Evolutionary conservation across 2,329 filamentous ascomycete species (phyloP).

Genomic region (Venturiaceae sp.): DNA sequence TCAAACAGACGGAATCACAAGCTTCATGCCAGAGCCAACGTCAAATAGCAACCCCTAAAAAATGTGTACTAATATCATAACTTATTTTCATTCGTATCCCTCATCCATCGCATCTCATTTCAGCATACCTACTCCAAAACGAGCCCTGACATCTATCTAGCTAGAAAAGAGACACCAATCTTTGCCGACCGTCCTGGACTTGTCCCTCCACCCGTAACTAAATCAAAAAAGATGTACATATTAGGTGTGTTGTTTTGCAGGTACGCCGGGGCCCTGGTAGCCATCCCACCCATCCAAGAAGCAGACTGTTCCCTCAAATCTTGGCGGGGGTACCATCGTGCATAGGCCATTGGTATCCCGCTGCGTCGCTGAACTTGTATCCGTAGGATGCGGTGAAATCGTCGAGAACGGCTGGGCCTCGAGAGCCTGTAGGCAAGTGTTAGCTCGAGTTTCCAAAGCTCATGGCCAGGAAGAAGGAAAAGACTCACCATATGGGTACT

Average conservation of each 20-base stretch:
- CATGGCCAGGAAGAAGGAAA: no score
- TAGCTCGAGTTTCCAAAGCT: neutral
- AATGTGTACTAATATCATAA: neutral
- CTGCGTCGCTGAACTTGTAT: slow-evolving; percentile 86
- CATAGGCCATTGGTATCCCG: slow-evolving; percentile 28
- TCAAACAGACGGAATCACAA: no score
- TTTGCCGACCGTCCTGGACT: neutral
- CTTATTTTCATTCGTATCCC: neutral
- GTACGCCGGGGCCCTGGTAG: neutral
- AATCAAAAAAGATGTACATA: neutral
- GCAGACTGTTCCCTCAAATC: neutral
- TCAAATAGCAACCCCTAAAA: neutral
- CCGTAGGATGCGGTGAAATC: slow-evolving; percentile 98
- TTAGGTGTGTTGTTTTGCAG: neutral
- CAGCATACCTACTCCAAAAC: neutral
- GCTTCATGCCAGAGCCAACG: neutral
- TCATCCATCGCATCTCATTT: slow-evolving; percentile 1
- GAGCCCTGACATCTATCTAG: neutral
- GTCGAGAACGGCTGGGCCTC: slow-evolving; percentile 89
- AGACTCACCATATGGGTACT: slow-evolving; percentile 90
- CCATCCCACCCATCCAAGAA: neutral
- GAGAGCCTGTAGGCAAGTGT: slow-evolving; percentile 57
- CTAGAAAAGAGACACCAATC: neutral
- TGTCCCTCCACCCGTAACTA: neutral
- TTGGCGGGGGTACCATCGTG: slow-evolving; percentile 4